phyloP scores from a whole-genome alignment of 257 asterid species.

The Verbascum thapsus region DNA sequence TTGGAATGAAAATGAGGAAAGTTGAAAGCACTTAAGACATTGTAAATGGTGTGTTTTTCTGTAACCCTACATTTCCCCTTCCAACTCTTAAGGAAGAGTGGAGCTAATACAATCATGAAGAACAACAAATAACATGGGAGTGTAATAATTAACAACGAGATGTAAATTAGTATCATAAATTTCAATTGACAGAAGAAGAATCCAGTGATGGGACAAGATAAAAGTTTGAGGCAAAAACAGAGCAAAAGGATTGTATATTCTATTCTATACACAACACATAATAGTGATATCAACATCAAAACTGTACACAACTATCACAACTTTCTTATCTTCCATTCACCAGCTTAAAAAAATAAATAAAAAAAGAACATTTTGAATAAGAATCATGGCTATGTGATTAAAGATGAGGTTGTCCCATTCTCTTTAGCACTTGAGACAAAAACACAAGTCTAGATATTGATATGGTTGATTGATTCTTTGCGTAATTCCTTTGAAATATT shows the following conservation, averaged over 20 bases:
- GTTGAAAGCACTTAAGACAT: no score
- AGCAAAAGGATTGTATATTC: not conserved
- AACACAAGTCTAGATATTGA: no score
- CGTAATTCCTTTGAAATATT: no score
- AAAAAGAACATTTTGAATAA: constrained; percentile 33
- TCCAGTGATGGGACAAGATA: constrained; percentile 32
- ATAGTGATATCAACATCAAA: constrained; percentile 3
- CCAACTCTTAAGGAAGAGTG: no score
- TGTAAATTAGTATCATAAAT: not conserved
- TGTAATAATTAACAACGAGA: no score
- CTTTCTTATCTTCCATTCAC: constrained; percentile 30
- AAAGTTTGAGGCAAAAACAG: constrained; percentile 29
- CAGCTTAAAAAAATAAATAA: constrained; percentile 23
- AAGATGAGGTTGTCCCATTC: constrained; percentile 30
- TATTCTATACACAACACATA: no score
- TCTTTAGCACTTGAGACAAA: not conserved
- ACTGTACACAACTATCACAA: constrained; percentile 19
- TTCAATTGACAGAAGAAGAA: constrained; percentile 16
- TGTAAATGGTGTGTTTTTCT: no score
- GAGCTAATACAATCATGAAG: no score
- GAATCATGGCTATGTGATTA: constrained; percentile 27
- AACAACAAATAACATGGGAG: no score
- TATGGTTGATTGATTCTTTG: no score
- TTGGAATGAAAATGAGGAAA: constrained; percentile 14
- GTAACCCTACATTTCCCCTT: no score